Evolutionary conservation across 306 rosid species (phyloP), one percentile per base, ranked within the genome.

Genomic region (Inga oerstediana): DNA sequence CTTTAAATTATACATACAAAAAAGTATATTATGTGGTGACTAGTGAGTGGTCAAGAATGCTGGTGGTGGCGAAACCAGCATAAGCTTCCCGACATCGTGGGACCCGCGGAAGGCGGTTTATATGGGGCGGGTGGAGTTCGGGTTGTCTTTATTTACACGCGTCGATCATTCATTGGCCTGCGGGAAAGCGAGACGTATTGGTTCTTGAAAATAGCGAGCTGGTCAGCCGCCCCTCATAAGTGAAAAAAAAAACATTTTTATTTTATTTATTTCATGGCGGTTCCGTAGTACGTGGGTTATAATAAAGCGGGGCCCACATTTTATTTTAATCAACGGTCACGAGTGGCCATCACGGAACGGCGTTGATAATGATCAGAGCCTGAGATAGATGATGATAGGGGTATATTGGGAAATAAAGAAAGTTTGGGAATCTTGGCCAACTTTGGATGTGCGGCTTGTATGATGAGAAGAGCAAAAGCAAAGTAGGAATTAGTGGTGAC

Each of bases 211-310:
- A 68, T 69, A 30, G 82, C 51, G 84, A 76, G 78, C 85, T 83
- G 86, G 90, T 84, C 87, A 91, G 98, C 94, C 97, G 92, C 95
- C 94, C 75, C 70, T 4, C 48, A 56, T 10, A 30, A 59, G 12
- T 72, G 30, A 27, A 27, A 73, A 56, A 20, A 20, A n/a, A 62
- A 0, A 20, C 3, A 54, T 7, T 19, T 9, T 54, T 19, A 19
- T 54, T 54, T 54, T 6, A 15, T 35, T 27, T 22, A 22, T 81
- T 9, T 51, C 44, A 74, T 68, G 54, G 85, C 89, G 88, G 91
- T 80, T 81, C 75, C 90, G 80, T 82, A 41, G 83, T 83, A 70
- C 71, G 41, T 83, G 86, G 82, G 80, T 68, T 76, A 48, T 22
- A 71, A 39, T 3, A 22, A 41, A 1, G 87, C 64, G 75, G 87